These are phyloP conservation scores for Lactarius akahatsu DNA, from an alignment of 768 basidiomycete species.

Conservation along the genomic window DNA sequence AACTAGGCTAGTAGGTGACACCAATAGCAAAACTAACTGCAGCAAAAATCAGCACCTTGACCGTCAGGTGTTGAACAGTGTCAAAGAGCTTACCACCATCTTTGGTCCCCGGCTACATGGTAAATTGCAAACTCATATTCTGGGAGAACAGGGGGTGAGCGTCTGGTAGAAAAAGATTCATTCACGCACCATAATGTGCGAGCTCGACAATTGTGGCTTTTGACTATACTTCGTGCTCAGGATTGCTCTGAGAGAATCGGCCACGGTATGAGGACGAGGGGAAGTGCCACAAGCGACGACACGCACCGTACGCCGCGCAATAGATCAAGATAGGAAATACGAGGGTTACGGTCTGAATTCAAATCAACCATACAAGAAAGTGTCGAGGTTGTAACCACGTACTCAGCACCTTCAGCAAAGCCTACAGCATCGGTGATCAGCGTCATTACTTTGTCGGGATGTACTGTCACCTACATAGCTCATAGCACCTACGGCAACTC, in stretches of 20 bases:
- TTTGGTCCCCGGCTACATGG: slow-evolving; percentile 15
- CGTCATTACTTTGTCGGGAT: not conserved
- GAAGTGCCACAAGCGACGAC: not conserved
- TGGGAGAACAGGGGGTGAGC: not conserved
- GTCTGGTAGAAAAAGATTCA: not conserved
- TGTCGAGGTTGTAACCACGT: slow-evolving; percentile 28
- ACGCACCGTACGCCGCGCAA: slow-evolving; percentile 23
- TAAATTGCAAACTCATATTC: slow-evolving; percentile 9
- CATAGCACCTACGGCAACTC: slow-evolving; percentile 75
- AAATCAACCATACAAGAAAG: not conserved
- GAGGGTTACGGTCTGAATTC: slow-evolving; percentile 40
- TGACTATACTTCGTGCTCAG: slow-evolving; percentile 62
- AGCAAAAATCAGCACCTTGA: not conserved
- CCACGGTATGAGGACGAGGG: not conserved
- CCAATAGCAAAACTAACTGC: not conserved
- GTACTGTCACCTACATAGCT: slow-evolving; percentile 53
- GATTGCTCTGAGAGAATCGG: slow-evolving; percentile 43
- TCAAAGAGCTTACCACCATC: not conserved
- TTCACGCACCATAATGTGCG: slow-evolving; percentile 58
- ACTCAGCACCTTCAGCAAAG: slow-evolving; percentile 61
- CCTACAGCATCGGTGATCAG: slow-evolving; percentile 34
- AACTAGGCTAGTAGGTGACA: not conserved
- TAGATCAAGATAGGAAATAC: slow-evolving; percentile 29
- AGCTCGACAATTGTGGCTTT: slow-evolving; percentile 71
- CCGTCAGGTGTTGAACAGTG: not conserved